These are phyloP conservation scores for Psidium guajava DNA, from an alignment of 345 rosid species.

Conservation along the genomic window DNA sequence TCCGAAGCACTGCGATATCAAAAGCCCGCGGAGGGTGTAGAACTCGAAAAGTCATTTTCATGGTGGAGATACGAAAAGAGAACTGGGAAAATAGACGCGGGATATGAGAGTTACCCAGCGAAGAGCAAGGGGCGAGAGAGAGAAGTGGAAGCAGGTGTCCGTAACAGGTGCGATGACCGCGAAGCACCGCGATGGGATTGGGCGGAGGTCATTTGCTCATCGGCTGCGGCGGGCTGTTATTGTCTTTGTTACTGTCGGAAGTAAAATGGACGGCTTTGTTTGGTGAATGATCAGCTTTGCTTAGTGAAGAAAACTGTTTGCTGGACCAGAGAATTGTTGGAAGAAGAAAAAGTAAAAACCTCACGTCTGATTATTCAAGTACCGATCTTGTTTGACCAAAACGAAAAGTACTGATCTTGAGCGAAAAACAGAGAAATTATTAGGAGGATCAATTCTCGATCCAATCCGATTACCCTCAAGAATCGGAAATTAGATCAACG, in stretches of 20 bases:
- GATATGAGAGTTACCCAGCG: slow-evolving; percentile 36
- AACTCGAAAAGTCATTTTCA: too few species aligned
- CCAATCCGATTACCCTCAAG: too few species aligned
- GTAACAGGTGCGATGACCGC: slow-evolving; percentile 89
- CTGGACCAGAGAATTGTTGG: background rate
- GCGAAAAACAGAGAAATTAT: too few species aligned
- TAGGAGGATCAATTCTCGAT: too few species aligned
- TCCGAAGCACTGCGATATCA: slow-evolving; percentile 48
- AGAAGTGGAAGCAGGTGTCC: slow-evolving; percentile 77
- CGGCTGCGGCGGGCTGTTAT: background rate
- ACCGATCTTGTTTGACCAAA: too few species aligned
- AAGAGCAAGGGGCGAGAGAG: slow-evolving; percentile 50
- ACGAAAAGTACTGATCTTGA: too few species aligned
- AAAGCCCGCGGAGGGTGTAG: background rate
- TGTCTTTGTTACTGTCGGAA: background rate
- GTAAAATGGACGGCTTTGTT: background rate
- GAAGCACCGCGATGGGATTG: slow-evolving; percentile 77
- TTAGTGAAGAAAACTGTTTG: background rate
- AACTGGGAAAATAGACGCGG: background rate
- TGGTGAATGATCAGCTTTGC: background rate
- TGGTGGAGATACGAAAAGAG: background rate
- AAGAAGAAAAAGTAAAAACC: background rate
- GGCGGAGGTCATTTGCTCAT: slow-evolving; percentile 71
- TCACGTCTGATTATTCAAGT: too few species aligned
- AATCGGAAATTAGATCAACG: too few species aligned